phyloP scores from a whole-genome alignment of 148 eudicot species.

The Amaranthus palmeri region DNA sequence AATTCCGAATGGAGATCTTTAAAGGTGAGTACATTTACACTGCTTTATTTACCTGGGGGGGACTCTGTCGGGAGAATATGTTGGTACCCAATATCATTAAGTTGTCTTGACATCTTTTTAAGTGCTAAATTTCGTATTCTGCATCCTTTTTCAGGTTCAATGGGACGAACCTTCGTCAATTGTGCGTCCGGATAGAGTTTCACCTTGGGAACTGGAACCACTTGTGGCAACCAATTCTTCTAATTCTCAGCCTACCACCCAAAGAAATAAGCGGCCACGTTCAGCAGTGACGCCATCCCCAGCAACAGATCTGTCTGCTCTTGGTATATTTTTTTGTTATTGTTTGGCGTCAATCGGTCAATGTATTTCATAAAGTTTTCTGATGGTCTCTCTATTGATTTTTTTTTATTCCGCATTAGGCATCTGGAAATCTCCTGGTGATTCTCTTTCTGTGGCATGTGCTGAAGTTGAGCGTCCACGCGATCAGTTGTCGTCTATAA shows the following conservation, averaged over 20 bases:
- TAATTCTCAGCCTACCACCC: constrained; percentile 48
- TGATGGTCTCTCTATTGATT: background rate
- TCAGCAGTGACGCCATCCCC: constrained; percentile 49
- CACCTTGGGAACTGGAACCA: constrained; percentile 94
- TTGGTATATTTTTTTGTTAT: constrained; percentile 40
- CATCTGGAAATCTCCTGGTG: constrained; percentile 57
- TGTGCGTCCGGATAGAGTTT: constrained; percentile 78
- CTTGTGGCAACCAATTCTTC: constrained; percentile 52
- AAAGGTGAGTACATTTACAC: constrained; percentile 47
- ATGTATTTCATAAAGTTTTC: background rate
- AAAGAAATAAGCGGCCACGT: constrained; percentile 71
- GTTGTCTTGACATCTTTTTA: background rate
- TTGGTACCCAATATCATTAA: background rate
- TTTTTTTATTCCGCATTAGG: constrained; percentile 33
- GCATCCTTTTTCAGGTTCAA: constrained; percentile 54
- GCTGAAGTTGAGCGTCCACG: constrained; percentile 49
- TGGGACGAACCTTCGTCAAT: constrained; percentile 96
- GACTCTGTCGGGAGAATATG: background rate
- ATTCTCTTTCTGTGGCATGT: constrained; percentile 42
- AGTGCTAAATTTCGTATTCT: background rate
- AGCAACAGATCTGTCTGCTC: constrained; percentile 47
- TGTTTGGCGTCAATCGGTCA: background rate
- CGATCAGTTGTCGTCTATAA: constrained; percentile 46
- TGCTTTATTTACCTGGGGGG: background rate
- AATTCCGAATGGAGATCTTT: constrained; percentile 92